phyloP scores from a whole-genome alignment of 345 rosid species.

The Eucalyptus pumila region DNA sequence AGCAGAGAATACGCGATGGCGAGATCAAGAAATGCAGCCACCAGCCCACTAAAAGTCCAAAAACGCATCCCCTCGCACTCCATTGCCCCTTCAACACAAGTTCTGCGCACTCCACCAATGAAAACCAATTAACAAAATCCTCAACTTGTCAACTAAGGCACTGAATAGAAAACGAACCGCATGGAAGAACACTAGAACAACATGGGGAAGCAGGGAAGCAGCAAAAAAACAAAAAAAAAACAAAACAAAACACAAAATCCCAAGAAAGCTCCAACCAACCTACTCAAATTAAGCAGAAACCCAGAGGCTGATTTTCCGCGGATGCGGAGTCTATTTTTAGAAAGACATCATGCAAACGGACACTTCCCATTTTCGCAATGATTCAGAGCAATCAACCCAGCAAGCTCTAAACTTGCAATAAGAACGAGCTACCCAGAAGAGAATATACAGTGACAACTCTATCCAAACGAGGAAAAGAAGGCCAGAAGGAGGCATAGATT shows the following conservation, averaged over 20 bases:
- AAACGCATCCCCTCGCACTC: conserved; percentile 7
- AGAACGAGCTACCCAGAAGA: background rate
- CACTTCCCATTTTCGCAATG: background rate
- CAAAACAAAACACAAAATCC: background rate
- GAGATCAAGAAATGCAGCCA: conserved; percentile 58
- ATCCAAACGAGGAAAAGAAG: background rate
- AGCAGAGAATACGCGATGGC: conserved; percentile 43
- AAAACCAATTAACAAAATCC: background rate
- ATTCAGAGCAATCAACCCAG: background rate
- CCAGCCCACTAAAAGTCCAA: conserved; percentile 41
- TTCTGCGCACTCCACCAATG: background rate
- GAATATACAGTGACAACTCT: background rate
- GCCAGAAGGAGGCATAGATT: background rate
- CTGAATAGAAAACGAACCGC: background rate
- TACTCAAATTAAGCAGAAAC: background rate
- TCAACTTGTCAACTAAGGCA: background rate
- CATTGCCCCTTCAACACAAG: background rate
- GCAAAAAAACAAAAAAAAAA: background rate
- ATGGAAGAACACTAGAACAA: background rate
- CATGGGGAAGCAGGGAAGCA: background rate
- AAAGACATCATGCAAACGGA: background rate
- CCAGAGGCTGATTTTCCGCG: background rate
- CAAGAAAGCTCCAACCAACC: background rate
- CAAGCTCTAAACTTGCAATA: background rate
- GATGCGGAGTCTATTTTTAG: background rate